Evolutionary conservation across 2,329 filamentous ascomycete species (phyloP), one percentile per base, ranked within the genome.

Genomic region (Hymenoscyphus scutula): DNA sequence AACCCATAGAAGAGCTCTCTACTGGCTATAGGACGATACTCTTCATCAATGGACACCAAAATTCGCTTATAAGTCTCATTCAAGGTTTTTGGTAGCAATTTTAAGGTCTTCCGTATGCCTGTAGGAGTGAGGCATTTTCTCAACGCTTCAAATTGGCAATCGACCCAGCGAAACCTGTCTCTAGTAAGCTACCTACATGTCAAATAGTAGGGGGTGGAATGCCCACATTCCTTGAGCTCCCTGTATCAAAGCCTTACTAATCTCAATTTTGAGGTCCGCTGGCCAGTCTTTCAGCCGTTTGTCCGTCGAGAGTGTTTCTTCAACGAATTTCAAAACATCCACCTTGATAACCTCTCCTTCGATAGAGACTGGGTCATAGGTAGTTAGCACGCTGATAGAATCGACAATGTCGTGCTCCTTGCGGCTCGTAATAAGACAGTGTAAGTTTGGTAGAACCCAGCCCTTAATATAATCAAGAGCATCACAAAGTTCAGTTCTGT

Each of bases 141-240:
- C 10, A 73, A 57, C 70, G 56, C 67, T 27, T 71, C 68, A 19
- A 74, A 53, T 60, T 74, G 71, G 64, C 67, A 71, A 34, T 57
- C 60, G 25, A 62, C 68, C 66, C 63, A 72, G 60, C 67, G 63
- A 37, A 70, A 72, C 71, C 69, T 70, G 34, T 29, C 8, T 8
- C 32, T 34, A 34, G 11, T 34, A 34, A 34, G 32, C 32, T 10
- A 34, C 5, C 30, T 32, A 25, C 10, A 30, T 48, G 5, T 10
- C 2, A 8, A 48, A 27, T 41, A 15, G 27, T 17, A 5, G 29
- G 3, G 6, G 11, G 10, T 8, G 5, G 25, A 27, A 29, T 10
- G 27, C 56, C 27, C 17, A 58, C 56, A 58, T 58, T 25, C 56
- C 56, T 4, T 45, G 2, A 23, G 56, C 56, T 19, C 56, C 56